phyloP scores from a whole-genome alignment of 352 stramenopile species.

The Phytophthora colocasiae region DNA sequence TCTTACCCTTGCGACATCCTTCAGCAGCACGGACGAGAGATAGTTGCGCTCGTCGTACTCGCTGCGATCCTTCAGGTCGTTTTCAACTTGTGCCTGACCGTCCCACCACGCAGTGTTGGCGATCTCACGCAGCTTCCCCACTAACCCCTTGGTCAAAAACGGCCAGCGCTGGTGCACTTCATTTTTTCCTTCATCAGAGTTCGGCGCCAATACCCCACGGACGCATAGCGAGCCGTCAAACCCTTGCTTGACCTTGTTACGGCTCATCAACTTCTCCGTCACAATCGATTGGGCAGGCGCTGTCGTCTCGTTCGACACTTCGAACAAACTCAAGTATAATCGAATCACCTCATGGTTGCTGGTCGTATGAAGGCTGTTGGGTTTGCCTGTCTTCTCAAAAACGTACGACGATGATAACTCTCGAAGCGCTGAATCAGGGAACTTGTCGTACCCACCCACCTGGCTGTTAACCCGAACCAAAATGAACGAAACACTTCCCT shows the following conservation, averaged over 20 bases:
- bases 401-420: background rate
- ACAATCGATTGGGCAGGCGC: background rate
- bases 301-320: background rate
- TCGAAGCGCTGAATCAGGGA: too few species aligned
- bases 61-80: background rate
- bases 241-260: background rate
- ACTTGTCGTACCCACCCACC: background rate
- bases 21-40: too few species aligned
- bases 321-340: background rate
- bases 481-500: slow-evolving; percentile 1
- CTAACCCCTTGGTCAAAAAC: background rate
- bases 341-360: background rate
- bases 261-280: background rate
- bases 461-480: background rate
- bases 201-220: slow-evolving; percentile 1
- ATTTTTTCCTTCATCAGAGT: background rate
- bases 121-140: background rate
- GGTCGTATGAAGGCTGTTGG: background rate
- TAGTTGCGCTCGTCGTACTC: too few species aligned
- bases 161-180: background rate
- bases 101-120: background rate
- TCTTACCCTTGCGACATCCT: too few species aligned
- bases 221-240: slow-evolving; percentile 3
- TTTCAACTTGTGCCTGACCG: background rate
- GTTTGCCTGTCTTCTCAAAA: slow-evolving; percentile 1